Evolutionary conservation across 352 stramenopile genomes (phyloP).

Genomic region (Phytophthora pistaciae): DNA sequence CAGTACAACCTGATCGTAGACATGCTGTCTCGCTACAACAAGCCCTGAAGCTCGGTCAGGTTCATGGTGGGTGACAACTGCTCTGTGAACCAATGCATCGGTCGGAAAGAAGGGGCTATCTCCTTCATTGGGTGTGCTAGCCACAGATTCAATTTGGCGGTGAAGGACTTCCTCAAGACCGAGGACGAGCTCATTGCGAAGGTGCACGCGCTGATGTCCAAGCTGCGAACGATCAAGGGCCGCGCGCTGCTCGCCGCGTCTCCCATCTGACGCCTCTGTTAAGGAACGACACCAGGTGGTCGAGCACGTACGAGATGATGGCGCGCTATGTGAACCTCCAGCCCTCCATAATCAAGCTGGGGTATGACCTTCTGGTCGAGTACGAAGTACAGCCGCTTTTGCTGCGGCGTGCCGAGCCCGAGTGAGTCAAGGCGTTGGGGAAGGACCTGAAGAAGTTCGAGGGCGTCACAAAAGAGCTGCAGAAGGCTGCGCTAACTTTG

Average conservation of each 20-base stretch:
- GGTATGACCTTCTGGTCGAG: neutral
- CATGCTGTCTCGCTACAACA: no score
- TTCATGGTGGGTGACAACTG: constrained; percentile 31
- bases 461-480: neutral
- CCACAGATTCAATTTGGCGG: constrained; percentile 19
- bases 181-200: constrained; percentile 5
- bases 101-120: constrained; percentile 1
- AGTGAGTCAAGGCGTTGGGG: neutral
- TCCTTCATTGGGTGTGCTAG: constrained; percentile 25
- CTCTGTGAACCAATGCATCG: constrained; percentile 27
- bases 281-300: neutral
- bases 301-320: neutral
- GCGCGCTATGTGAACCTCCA: neutral
- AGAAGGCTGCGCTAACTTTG: neutral
- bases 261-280: constrained; percentile 1
- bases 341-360: neutral
- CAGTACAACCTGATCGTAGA: no score
- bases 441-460: neutral
- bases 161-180: constrained; percentile 15
- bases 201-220: constrained; percentile 18
- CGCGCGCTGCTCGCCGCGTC: constrained; percentile 3
- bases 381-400: neutral
- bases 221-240: constrained; percentile 7
- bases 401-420: neutral
- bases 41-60: no score